A percentile compares a stretch with the other conserved stretches of the same genome.
Conservation (phyloP, 306 rosid species). For the Cicer bijugum region DNA sequence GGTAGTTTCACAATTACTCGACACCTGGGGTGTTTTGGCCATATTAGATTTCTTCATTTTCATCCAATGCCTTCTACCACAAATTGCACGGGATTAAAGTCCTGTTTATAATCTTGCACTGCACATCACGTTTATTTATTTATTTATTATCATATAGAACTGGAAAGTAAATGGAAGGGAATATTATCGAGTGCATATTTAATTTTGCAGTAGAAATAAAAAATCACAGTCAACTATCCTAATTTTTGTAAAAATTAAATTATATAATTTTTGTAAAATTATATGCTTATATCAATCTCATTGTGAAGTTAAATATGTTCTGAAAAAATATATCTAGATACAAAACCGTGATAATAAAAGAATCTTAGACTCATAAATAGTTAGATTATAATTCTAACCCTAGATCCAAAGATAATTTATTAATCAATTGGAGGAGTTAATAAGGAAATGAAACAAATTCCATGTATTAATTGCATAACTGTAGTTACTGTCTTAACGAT, state of each 20-base stretch:
- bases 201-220: too few species aligned
- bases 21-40: slow-evolving; percentile 44
- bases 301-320: too few species aligned
- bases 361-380: too few species aligned
- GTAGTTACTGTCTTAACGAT: too few species aligned
- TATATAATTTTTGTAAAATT: too few species aligned
- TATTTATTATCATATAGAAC: not conserved
- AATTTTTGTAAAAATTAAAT: too few species aligned
- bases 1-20: slow-evolving; percentile 32
- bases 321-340: too few species aligned
- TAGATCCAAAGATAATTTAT: slow-evolving; percentile 39
- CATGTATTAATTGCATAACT: too few species aligned
- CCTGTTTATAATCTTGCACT: slow-evolving; percentile 45
- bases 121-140: slow-evolving; percentile 34
- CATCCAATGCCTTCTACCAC: slow-evolving; percentile 48
- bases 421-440: not conserved
- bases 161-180: slow-evolving; percentile 50
- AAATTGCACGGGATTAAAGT: slow-evolving; percentile 58
- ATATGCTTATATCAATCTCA: too few species aligned
- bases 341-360: too few species aligned
- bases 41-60: slow-evolving; percentile 45
- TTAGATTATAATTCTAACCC: not conserved
- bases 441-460: too few species aligned
- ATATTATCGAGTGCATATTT: not conserved
- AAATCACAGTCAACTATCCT: too few species aligned